phyloP scores from a whole-genome alignment of 768 basidiomycete species.

The Terana coerulea region DNA sequence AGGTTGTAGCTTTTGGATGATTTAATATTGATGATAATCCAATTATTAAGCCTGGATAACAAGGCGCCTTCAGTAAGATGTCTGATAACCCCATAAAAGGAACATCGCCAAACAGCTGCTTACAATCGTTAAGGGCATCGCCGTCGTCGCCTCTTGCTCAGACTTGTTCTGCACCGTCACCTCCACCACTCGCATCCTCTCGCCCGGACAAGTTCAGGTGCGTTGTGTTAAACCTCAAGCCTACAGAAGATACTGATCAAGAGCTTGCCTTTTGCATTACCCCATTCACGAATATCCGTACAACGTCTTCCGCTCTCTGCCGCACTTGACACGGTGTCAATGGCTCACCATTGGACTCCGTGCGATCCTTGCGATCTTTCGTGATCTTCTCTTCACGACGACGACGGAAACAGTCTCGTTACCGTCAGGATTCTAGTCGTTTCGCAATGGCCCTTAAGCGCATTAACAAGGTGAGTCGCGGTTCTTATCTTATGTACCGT shows the following conservation, averaged over 20 bases:
- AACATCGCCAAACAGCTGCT: background rate
- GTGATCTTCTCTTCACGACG: background rate
- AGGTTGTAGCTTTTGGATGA: no score
- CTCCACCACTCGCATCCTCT: background rate
- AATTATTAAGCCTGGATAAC: no score
- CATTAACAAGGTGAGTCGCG: conserved; percentile 87
- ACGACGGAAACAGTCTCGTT: background rate
- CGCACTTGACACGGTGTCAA: background rate
- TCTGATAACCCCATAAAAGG: no score
- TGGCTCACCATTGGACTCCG: no score
- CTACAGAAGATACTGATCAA: background rate
- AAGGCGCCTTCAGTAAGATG: no score
- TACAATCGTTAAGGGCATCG: background rate
- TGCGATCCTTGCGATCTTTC: conserved; percentile 4
- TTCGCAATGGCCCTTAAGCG: conserved; percentile 90
- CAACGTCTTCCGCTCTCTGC: background rate
- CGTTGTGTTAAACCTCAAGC: background rate
- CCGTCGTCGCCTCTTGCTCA: background rate
- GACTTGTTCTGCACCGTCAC: conserved; percentile 1
- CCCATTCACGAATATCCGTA: background rate
- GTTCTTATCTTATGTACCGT: conserved; percentile 7
- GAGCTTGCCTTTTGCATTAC: background rate
- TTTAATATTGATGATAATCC: no score
- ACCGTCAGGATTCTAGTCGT: background rate
- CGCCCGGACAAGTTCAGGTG: background rate